Evolutionary conservation across 2,329 filamentous ascomycete genomes (phyloP), one percentile per base, ranked within the genome.

Genomic region (Curvularia sp.): DNA sequence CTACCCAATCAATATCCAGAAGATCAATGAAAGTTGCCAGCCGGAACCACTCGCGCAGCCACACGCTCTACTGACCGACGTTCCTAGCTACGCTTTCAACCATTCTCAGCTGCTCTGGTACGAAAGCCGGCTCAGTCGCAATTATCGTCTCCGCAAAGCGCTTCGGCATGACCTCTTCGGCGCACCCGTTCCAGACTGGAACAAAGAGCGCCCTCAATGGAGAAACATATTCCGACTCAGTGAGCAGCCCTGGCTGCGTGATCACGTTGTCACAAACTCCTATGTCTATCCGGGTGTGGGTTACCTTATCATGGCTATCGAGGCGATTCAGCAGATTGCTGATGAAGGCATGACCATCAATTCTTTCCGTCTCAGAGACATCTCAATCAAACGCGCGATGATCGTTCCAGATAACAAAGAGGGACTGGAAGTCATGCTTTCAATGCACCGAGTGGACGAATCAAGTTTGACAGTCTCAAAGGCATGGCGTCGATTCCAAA

Each of bases 31-130:
- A 22, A 20, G 24, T 26, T 35, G 51, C 7, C 55, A 60, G 13
- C n/a, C 12, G 4, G 61, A 30, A n/a, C 7, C 57, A 2, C 10
- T 55, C 13, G 55, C 52, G 1, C 44, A 52, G n/a, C 47, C 60
- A 10, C 58, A 38, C 26, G 22, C 73, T 0, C 68, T 73, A 9
- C 52, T 51, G 38, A 31, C 35, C 18, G 56, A 8, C 72, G 73
- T 49, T 55, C 63, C 13, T 74, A 18, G 22, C 10, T 67, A 67
- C 47, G 55, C 12, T 62, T 53, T 71, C 65, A 68, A 75, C 51
- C 72, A 76, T 52, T 53, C 58, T 9, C 62, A 59, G 22, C 48
- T 55, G 13, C 67, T 64, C 52, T 76, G 72, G 71, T 50, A 57
- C 12, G 64, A 67, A 41, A 50, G 55, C 2, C 54, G 62, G 1